Evolutionary conservation across 2,329 filamentous ascomycete genomes (phyloP).

Genomic region (Sphaerulina musiva): DNA sequence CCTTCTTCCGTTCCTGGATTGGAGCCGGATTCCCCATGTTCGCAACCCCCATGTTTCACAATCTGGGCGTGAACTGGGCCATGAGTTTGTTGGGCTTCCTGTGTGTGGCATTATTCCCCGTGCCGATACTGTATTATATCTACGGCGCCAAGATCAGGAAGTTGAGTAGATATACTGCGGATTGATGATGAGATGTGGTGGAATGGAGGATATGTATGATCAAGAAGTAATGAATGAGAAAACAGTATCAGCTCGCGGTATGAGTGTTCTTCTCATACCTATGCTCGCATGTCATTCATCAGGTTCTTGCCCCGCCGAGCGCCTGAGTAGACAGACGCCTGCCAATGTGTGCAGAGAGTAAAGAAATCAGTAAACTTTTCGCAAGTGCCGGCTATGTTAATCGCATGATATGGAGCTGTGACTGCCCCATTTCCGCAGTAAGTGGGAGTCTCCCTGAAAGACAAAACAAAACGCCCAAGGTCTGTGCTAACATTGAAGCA

Average conservation of each 20-base stretch:
- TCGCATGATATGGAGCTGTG: too few species aligned
- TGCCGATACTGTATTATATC: slow-evolving; percentile 27
- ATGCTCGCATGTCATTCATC: too few species aligned
- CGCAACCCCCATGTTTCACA: slow-evolving; percentile 31
- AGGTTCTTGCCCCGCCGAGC: too few species aligned
- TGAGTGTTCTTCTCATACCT: neutral
- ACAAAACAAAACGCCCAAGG: too few species aligned
- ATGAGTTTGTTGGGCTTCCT: slow-evolving; percentile 31
- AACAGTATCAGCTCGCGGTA: neutral
- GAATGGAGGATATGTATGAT: neutral
- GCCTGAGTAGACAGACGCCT: too few species aligned
- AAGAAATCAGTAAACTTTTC: too few species aligned
- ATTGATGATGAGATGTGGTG: slow-evolving; percentile 4
- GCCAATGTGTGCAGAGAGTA: too few species aligned
- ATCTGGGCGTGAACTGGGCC: slow-evolving; percentile 31
- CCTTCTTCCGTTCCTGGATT: slow-evolving; percentile 27
- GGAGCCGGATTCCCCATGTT: slow-evolving; percentile 35
- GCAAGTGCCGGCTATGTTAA: too few species aligned
- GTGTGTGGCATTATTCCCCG: slow-evolving; percentile 25
- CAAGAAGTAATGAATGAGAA: neutral
- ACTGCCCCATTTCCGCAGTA: too few species aligned
- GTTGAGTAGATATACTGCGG: slow-evolving; percentile 14
- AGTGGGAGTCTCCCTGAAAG: too few species aligned
- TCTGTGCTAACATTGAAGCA: too few species aligned
- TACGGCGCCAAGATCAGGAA: slow-evolving; percentile 26